A percentile compares a stretch with the other conserved stretches of the same genome.
These are phyloP conservation scores for Thalassiosira ordinaria DNA, from an alignment of 352 stramenopile species.

Conservation along the genomic window DNA sequence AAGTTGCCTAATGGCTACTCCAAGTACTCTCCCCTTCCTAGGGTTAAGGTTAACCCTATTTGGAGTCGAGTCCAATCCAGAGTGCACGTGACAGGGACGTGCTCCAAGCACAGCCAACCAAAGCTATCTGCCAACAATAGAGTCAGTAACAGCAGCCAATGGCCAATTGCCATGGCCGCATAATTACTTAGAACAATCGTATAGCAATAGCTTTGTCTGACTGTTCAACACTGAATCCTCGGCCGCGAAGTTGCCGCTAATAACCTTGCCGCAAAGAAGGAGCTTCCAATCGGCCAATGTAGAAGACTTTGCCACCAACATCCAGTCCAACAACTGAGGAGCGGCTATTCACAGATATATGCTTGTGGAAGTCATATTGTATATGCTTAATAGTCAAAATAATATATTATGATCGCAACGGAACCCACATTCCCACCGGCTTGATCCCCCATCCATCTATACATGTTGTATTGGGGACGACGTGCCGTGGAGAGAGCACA, in stretches of 20 bases:
- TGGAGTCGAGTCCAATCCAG: neutral
- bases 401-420: too few relatives aligned
- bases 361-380: too few relatives aligned
- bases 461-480: too few relatives aligned
- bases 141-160: neutral
- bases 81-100: too few relatives aligned
- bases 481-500: too few relatives aligned
- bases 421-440: too few relatives aligned
- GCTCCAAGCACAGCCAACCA: neutral
- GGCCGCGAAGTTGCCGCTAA: neutral
- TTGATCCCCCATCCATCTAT: too few relatives aligned
- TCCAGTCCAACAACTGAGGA: constrained; percentile 8
- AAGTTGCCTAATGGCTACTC: neutral
- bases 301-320: constrained; percentile 4
- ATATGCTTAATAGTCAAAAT: too few relatives aligned
- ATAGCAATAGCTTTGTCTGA: neutral
- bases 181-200: neutral
- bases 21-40: neutral
- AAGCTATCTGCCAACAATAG: neutral
- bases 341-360: too few relatives aligned
- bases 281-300: neutral
- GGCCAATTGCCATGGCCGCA: neutral
- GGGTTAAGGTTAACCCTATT: neutral
- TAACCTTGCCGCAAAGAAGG: constrained; percentile 15
- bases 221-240: neutral